Base-by-base conservation (phyloP, 495 filamentous ascomycete genomes). In the Delitschia confertaspora region DNA sequence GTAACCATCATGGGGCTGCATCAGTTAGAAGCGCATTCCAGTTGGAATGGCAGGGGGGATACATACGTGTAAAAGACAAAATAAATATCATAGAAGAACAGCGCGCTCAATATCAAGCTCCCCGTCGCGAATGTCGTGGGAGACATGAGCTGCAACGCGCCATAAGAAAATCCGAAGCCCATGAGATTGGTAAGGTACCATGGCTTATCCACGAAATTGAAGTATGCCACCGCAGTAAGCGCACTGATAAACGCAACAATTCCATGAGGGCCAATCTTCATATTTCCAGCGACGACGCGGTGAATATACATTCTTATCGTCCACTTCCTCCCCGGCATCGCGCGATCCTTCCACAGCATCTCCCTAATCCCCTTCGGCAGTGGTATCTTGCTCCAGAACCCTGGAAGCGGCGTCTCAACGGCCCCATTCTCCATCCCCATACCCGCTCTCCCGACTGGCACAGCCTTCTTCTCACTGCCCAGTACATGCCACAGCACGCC, bases 41-140 rank as follows among this genome's bases (percentile, higher is more conserved):
- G 11, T 40, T 38, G 14, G 13, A 11, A 27, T 1, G 17, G n/a
- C 32, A 46, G 6, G 23, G 16, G 31, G n/a, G 17, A 26, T 7
- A 64, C 71, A 57, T 60, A 76, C 69, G 91, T 98, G 61, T 84
- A 98, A 59, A 95, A 98, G 39, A 98, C 91, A 66, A 96, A 93
- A 58, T 88, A 82, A 38, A 98, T 89, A 53, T 98, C 91, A 55
- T 98, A 98, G 54, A 89, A 71, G 61, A 96, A 96, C 11, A 98
- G 69, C 0, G 80, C 83, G 2, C 61, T 67, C 0, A 96, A 68
- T 22, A 98, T 79, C 19, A 85, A 61, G 1, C 79, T 80, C 3
- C 87, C 91, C 0, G 85, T 94, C 44, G 69, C 67, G 57, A 95
- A 94, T 0, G 83, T 93, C 0, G 88, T 91, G 0, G 91, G 93